Conservation (phyloP, 1,139 yeast species). For the Taphrina populina region DNA sequence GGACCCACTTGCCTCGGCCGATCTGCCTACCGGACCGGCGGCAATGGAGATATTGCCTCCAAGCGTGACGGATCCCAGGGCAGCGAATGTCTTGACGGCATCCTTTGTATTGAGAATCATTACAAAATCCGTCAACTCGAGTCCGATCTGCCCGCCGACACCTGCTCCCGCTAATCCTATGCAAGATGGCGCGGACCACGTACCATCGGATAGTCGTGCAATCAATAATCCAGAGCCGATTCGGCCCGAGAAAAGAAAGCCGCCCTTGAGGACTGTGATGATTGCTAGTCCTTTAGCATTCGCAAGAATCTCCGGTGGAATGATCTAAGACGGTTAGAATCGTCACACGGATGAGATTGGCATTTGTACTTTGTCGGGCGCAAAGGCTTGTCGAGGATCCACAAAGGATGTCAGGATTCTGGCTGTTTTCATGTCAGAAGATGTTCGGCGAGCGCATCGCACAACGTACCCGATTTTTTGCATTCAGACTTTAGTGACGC, state of each 20-base stretch:
- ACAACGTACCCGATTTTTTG: conserved; percentile 96
- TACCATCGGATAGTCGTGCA: conserved; percentile 87
- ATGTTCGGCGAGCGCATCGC: conserved; percentile 63
- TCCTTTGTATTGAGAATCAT: conserved; percentile 80
- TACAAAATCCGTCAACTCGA: conserved; percentile 94
- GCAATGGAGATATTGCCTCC: conserved; percentile 96
- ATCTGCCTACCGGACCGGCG: conserved; percentile 98
- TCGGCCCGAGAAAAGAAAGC: conserved; percentile 91
- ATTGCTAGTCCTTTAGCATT: conserved; percentile 92
- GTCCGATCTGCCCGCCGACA: conserved; percentile 96
- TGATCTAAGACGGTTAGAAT: conserved; percentile 42
- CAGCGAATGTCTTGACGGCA: conserved; percentile 93
- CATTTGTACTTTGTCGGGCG: conserved; percentile 48
- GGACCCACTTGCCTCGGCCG: conserved; percentile 96
- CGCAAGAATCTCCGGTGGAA: conserved; percentile 82
- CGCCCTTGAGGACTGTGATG: conserved; percentile 79
- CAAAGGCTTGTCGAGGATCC: conserved; percentile 35
- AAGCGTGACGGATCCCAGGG: conserved; percentile 86
- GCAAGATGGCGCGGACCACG: conserved; percentile 98
- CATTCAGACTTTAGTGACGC: conserved; percentile 84
- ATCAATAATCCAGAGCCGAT: conserved; percentile 97
- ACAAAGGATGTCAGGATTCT: conserved; percentile 30
- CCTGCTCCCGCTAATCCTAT: conserved; percentile 83
- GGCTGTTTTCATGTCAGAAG: background rate
- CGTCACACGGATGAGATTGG: background rate